These are phyloP conservation scores for Pleurotus citrinopileatus DNA, from an alignment of 768 basidiomycete genomes.

Conservation along the genomic window DNA sequence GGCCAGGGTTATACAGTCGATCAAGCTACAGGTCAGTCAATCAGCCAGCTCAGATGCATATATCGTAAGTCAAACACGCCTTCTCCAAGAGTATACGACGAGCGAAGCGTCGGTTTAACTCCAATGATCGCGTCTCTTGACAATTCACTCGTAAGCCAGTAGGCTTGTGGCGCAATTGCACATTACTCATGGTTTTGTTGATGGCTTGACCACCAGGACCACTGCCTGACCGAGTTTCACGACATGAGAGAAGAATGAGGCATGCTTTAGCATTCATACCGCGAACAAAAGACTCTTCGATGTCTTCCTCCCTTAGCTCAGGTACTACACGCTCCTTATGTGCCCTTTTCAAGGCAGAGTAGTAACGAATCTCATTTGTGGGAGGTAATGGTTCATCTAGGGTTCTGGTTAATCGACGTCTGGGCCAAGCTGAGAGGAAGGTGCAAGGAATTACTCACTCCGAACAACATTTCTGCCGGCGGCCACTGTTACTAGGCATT, in stretches of 20 bases:
- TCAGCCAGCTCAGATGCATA: conserved; percentile 18
- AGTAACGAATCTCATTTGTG: conserved; percentile 41
- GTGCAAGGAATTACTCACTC: conserved; percentile 15
- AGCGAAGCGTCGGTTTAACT: conserved; percentile 76
- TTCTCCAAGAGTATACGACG: conserved; percentile 73
- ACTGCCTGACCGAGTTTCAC: conserved; percentile 49
- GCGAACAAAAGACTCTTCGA: conserved; percentile 87
- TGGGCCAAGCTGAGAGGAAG: conserved; percentile 17
- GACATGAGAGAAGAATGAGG: not conserved
- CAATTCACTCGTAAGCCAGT: conserved; percentile 84
- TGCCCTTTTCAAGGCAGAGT: conserved; percentile 69
- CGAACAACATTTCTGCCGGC: conserved; percentile 34
- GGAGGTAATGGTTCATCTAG: conserved; percentile 25
- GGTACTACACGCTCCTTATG: conserved; percentile 63
- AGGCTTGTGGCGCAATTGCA: conserved; percentile 86
- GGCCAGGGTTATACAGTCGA: conserved; percentile 66
- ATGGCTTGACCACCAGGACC: conserved; percentile 97
- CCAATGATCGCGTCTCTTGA: conserved; percentile 85
- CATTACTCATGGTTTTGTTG: conserved; percentile 92
- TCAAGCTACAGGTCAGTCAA: conserved; percentile 54
- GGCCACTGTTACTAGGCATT: conserved; percentile 44
- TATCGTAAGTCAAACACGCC: conserved; percentile 42
- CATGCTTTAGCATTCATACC: conserved; percentile 42
- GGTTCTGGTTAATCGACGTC: conserved; percentile 18
- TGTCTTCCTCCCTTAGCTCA: conserved; percentile 69